Conservation (phyloP, 2,329 filamentous ascomycete genomes). For the Hymenoscyphus albidus region DNA sequence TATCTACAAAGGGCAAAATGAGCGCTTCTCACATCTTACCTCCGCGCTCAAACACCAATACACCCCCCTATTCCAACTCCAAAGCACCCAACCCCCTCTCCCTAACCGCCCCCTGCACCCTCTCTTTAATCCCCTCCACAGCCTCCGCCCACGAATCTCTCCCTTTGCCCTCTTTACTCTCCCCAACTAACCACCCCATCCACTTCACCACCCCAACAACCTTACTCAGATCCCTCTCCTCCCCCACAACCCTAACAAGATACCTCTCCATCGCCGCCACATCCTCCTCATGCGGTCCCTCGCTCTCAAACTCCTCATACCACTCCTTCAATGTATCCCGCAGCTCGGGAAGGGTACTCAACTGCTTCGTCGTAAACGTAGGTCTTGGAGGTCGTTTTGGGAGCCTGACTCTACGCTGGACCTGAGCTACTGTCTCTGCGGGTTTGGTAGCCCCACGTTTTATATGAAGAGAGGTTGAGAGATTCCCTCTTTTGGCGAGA, state of each 20-base stretch:
- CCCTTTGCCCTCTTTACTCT: slow-evolving; percentile 38
- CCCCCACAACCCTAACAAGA: slow-evolving; percentile 63
- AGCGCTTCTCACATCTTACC: too few species aligned
- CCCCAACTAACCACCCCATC: slow-evolving; percentile 55
- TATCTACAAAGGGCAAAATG: too few species aligned
- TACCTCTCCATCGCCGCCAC: slow-evolving; percentile 72
- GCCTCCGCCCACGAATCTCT: slow-evolving; percentile 46
- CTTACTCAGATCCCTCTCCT: slow-evolving; percentile 77
- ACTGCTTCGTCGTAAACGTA: slow-evolving; percentile 57
- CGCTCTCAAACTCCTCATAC: slow-evolving; percentile 65
- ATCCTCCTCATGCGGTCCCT: slow-evolving; percentile 78
- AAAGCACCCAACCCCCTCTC: slow-evolving; percentile 54
- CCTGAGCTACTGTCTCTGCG: slow-evolving; percentile 18
- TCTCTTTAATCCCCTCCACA: slow-evolving; percentile 43
- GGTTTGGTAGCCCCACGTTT: slow-evolving; percentile 20
- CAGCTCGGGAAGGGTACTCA: slow-evolving; percentile 58
- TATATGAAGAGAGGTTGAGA: slow-evolving; percentile 40
- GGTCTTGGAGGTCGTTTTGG: slow-evolving; percentile 50
- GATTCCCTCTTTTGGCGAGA: slow-evolving; percentile 52
- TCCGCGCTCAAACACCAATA: not conserved
- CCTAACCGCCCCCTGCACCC: slow-evolving; percentile 52
- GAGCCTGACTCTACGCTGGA: slow-evolving; percentile 39
- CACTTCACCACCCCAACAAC: slow-evolving; percentile 66
- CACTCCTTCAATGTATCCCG: slow-evolving; percentile 72
- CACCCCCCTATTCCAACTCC: slow-evolving; percentile 39